Evolutionary conservation across 1,139 yeast genomes (phyloP).

Genomic region (Scheffersomyces insectosa): DNA sequence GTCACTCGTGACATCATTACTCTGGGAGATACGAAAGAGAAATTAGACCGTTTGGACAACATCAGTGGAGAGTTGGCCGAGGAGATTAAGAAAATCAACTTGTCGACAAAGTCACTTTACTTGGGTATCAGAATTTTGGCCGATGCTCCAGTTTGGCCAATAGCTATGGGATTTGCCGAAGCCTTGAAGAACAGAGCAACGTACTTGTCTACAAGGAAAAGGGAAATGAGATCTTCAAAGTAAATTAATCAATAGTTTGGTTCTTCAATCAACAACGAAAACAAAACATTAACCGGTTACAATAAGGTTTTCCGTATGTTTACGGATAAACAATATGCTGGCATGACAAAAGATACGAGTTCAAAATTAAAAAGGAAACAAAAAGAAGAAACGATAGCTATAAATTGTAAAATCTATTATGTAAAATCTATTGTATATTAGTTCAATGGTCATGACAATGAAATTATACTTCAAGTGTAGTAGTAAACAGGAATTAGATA

Average conservation of each 20-base stretch:
- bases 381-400: no score
- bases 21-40: neutral
- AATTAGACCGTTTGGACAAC: constrained; percentile 1
- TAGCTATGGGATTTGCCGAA: constrained; percentile 73
- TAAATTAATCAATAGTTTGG: neutral
- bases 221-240: neutral
- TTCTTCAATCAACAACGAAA: no score
- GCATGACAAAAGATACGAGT: no score
- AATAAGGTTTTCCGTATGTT: no score
- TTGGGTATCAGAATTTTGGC: constrained; percentile 73
- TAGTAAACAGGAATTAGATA: no score
- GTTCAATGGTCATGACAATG: no score
- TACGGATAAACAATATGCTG: no score
- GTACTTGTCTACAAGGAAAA: constrained; percentile 10
- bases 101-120: constrained; percentile 58
- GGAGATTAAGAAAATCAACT: constrained; percentile 37
- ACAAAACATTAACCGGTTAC: no score
- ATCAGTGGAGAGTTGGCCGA: constrained; percentile 28
- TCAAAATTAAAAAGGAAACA: no score
- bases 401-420: no score
- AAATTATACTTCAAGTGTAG: no score
- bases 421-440: no score
- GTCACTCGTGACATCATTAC: constrained; percentile 1
- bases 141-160: constrained; percentile 84
- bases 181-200: constrained; percentile 70